Conservation (phyloP, 148 eudicot species). For the Heliamphora exappendiculata region DNA sequence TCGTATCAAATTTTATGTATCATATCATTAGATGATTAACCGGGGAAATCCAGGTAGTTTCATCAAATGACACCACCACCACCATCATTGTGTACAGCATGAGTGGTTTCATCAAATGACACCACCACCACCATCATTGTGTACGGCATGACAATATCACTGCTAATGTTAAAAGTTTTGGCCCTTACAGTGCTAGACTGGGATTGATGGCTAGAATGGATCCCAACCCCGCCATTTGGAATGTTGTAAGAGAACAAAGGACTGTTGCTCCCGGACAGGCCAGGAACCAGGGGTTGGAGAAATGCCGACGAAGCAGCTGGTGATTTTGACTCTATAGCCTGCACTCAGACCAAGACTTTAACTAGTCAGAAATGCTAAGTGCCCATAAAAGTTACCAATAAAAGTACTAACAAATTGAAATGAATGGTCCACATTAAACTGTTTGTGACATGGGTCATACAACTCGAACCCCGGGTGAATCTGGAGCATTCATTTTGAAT, state of each 20-base stretch:
- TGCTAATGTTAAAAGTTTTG: background rate
- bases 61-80: conserved; percentile 7
- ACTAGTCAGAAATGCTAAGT: too few species aligned
- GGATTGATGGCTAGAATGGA: conserved; percentile 11
- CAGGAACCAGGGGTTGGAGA: conserved; percentile 20
- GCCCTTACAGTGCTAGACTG: conserved; percentile 19
- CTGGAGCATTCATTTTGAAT: too few species aligned
- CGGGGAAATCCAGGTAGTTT: background rate
- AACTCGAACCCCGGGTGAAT: too few species aligned
- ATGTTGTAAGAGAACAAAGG: conserved; percentile 26
- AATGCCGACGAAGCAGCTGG: conserved; percentile 22
- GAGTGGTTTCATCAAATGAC: background rate
- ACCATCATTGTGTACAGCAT: conserved; percentile 1
- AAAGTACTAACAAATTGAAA: too few species aligned
- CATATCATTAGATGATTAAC: background rate
- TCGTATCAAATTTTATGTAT: background rate
- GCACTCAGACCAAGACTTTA: conserved; percentile 9
- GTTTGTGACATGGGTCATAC: too few species aligned
- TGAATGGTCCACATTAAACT: too few species aligned
- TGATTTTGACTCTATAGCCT: conserved; percentile 21
- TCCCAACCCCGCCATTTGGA: conserved; percentile 8
- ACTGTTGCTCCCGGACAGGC: conserved; percentile 16
- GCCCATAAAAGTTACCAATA: too few species aligned
- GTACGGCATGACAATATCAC: background rate
- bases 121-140: too few species aligned